Base-by-base conservation (phyloP, 106 monocot species). In the Iris macrosiphon region DNA sequence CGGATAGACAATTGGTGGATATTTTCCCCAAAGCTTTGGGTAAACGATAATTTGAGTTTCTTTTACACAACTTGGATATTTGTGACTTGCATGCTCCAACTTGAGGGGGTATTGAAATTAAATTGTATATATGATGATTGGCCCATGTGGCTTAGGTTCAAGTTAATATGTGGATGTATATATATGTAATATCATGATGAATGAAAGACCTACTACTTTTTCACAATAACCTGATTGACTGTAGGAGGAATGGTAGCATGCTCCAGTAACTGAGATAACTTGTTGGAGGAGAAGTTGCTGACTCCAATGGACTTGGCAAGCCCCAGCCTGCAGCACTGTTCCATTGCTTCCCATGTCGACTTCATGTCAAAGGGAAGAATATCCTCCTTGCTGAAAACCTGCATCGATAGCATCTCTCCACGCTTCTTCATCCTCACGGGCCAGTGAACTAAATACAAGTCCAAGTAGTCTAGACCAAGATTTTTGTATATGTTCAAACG, bases 401-500 rank as follows among this genome's bases (percentile, higher is more conserved):
- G n/a, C n/a, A n/a, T n/a, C 18, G 60, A 61, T 7, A 51, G 62
- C 16, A 0, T 1, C n/a, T 9, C 6, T 14, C 7, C 47, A 48
- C 56, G 2, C 33, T 58, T 28, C 45, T 41, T 31, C 28, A 31
- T 9, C 30, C 69, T 55, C 16, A 64, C 1, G 1, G 79, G 79
- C 46, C 57, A 55, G 32, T 80, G 75, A 24, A 75, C 62, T 31
- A 80, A 69, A 45, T 75, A 80, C 6, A 75, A 62, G 62, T 80
- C 80, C 12, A 80, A 31, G 32, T 80, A 75, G 4, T 80, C 79
- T 59, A 70, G 11, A 55, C 64, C 58, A 12, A 79, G 55, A 15
- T 64, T 49, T 35, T 74, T 79, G 49, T 22, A 22, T n/a, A n/a
- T n/a, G n/a, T n/a, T n/a, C n/a, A n/a, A n/a, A n/a, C n/a, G n/a